Conservation (phyloP, 2,329 filamentous ascomycete species). For the Canariomyces notabilis region DNA sequence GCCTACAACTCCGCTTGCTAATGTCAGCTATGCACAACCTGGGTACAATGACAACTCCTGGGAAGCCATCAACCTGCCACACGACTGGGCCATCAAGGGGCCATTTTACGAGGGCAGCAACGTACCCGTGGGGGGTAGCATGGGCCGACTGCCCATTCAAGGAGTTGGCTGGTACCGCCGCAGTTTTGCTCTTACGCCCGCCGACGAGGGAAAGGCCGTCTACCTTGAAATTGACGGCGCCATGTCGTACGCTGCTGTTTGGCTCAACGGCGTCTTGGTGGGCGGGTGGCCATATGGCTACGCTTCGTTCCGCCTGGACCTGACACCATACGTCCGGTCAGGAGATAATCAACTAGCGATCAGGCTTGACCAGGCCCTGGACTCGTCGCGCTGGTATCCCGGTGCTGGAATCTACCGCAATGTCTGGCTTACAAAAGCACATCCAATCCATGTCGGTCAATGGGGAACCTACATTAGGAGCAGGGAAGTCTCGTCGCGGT, state of each 20-base stretch:
- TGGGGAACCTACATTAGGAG: slow-evolving; percentile 47
- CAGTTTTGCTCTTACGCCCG: slow-evolving; percentile 30
- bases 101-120: slow-evolving; percentile 34
- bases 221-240: slow-evolving; percentile 48
- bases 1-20: slow-evolving; percentile 22
- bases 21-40: slow-evolving; percentile 27
- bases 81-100: slow-evolving; percentile 46
- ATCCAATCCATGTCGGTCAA: slow-evolving; percentile 43
- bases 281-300: slow-evolving; percentile 50
- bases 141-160: slow-evolving; percentile 43
- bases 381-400: slow-evolving; percentile 50
- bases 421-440: slow-evolving; percentile 48
- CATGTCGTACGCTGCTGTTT: slow-evolving; percentile 48
- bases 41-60: slow-evolving; percentile 37
- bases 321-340: slow-evolving; percentile 38
- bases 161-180: slow-evolving; percentile 51
- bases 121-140: slow-evolving; percentile 34
- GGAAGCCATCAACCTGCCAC: slow-evolving; percentile 39
- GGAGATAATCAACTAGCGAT: slow-evolving; percentile 44
- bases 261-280: slow-evolving; percentile 45
- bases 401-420: slow-evolving; percentile 51
- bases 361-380: slow-evolving; percentile 44
- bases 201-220: slow-evolving; percentile 34
- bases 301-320: slow-evolving; percentile 46
- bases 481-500: slow-evolving; percentile 37